phyloP scores from a whole-genome alignment of 179 eudicot species.

The Camellia oleifera region DNA sequence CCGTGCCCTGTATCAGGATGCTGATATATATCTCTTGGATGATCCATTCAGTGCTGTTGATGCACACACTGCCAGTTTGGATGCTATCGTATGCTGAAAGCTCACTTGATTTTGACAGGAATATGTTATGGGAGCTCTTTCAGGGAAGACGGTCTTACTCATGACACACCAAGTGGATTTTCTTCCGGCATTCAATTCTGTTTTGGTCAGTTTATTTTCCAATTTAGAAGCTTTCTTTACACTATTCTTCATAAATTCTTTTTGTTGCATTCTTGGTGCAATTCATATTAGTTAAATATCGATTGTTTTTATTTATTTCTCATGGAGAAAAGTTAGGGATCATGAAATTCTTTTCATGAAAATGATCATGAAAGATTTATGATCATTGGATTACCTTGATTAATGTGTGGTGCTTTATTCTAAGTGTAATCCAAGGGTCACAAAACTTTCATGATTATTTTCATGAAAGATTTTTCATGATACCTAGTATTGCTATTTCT shows the following conservation, averaged over 20 bases:
- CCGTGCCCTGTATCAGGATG: constrained; percentile 70
- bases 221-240: neutral
- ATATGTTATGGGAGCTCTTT: constrained; percentile 62
- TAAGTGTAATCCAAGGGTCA: too few species aligned
- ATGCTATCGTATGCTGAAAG: neutral
- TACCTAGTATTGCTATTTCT: too few species aligned
- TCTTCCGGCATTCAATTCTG: constrained; percentile 60
- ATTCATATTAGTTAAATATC: neutral
- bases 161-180: constrained; percentile 86
- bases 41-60: constrained; percentile 86
- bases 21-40: constrained; percentile 70
- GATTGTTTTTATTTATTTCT: neutral
- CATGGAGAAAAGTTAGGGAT: too few species aligned
- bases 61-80: constrained; percentile 58
- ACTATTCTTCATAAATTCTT: neutral
- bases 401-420: too few species aligned
- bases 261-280: neutral
- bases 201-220: constrained; percentile 46
- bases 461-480: too few species aligned
- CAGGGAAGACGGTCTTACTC: constrained; percentile 60
- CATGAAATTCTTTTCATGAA: too few species aligned
- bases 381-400: too few species aligned
- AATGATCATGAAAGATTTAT: too few species aligned
- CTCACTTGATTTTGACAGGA: constrained; percentile 37
- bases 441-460: too few species aligned